phyloP scores from a whole-genome alignment of 1,284 basidiomycete genomes.

The Volvariella volvacea region DNA sequence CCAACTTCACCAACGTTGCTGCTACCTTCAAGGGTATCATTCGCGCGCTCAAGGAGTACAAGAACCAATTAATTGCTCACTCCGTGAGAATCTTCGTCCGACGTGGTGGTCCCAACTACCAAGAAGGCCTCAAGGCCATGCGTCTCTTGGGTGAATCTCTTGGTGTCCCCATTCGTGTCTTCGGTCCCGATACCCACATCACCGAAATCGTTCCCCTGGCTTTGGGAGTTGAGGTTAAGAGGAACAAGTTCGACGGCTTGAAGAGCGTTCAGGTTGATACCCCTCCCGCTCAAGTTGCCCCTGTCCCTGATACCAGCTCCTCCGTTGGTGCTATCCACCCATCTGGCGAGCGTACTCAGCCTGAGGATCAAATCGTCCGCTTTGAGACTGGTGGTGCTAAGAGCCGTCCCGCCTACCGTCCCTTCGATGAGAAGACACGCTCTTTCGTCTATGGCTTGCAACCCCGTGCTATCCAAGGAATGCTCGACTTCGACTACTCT shows the following conservation, averaged over 20 bases:
- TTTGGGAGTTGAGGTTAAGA: slow-evolving; percentile 67
- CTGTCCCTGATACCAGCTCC: slow-evolving; percentile 20
- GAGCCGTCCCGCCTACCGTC: slow-evolving; percentile 73
- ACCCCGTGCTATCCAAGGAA: slow-evolving; percentile 98
- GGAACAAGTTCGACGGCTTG: slow-evolving; percentile 22
- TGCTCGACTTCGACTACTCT: slow-evolving; percentile 99
- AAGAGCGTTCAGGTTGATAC: slow-evolving; percentile 28
- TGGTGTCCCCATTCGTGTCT: slow-evolving; percentile 95
- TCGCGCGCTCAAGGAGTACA: slow-evolving; percentile 92
- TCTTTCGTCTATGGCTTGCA: slow-evolving; percentile 98
- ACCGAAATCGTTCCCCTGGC: slow-evolving; percentile 98
- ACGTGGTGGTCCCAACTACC: slow-evolving; percentile 99
- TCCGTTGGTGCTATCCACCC: slow-evolving; percentile 74
- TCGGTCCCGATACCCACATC: slow-evolving; percentile 98
- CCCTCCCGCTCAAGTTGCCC: slow-evolving; percentile 25
- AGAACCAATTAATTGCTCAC: slow-evolving; percentile 79
- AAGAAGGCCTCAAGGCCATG: slow-evolving; percentile 99
- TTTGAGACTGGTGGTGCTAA: slow-evolving; percentile 52
- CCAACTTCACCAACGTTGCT: slow-evolving; percentile 99
- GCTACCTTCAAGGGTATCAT: slow-evolving; percentile 99
- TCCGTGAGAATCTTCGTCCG: slow-evolving; percentile 93
- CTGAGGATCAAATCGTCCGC: slow-evolving; percentile 85
- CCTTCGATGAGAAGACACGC: slow-evolving; percentile 89
- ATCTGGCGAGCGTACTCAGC: slow-evolving; percentile 78
- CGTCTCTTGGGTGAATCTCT: slow-evolving; percentile 95